Base-by-base conservation (phyloP, 305 asterid genomes). In the Fraxinus platypoda region DNA sequence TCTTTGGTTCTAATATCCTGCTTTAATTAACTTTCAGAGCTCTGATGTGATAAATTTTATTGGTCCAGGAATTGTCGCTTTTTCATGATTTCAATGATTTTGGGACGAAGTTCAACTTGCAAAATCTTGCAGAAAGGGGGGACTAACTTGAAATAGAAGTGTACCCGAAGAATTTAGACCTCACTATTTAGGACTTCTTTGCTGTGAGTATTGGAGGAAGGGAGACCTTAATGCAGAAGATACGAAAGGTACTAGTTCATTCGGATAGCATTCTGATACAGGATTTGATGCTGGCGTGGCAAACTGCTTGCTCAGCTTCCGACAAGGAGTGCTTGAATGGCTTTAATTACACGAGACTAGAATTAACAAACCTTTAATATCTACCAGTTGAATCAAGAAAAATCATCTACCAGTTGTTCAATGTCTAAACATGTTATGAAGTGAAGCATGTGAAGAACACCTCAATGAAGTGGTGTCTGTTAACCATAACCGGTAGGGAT, bases 1-100 rank as follows among this genome's bases (percentile, higher is more conserved):
- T n/a, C 21, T 71, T 83, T 26, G 23, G 26, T 71, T 77, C 82
- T 19, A 30, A 34, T 26, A 84, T 38, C 62, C 76, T 21, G 77
- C 35, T 66, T 25, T 26, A 23, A 66, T 37, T 25, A 25, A 75
- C 34, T 13, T 35, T 72, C 72, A 31, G 71, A 76, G 71, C 28
- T 28, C 54, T 26, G 74, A 70, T 21, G 74, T 59, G 78, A 71
- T 21, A 33, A 19, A 15, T 26, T 37, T 77, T 21, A 31, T 7
- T 9, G 57, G 77, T 9, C 21, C 15, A 19, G 43, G 38, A 68
- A 68, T 13, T 4, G 23, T 30, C 17, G n/a, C 12, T 71, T 13
- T 31, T 31, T 17, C 43, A 9, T 1, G 23, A 30, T 9, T 71
- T 31, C 43, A 2, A 15, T 30, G 38, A 37, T 71, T 17, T 72